Evolutionary conservation across 495 filamentous ascomycete genomes (phyloP).

Genomic region (Terfezia claveryi): DNA sequence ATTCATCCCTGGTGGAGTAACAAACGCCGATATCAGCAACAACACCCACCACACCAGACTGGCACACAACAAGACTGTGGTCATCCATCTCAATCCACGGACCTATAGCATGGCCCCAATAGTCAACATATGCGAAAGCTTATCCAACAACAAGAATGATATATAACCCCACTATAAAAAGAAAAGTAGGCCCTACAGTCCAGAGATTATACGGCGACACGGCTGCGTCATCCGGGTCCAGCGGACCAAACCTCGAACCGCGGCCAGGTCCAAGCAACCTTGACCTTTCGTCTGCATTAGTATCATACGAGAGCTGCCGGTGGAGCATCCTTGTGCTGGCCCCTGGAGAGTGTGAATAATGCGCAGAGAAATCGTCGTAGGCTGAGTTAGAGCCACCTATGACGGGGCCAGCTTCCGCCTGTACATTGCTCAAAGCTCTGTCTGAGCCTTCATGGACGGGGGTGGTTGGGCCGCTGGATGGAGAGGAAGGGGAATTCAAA

Average conservation of each 20-base stretch:
- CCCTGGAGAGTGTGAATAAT: neutral
- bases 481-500: too few species aligned
- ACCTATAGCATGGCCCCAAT: neutral
- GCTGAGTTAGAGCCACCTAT: neutral
- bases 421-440: too few species aligned
- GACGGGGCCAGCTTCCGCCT: too few species aligned
- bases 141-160: neutral
- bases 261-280: neutral
- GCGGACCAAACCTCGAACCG: conserved; percentile 1
- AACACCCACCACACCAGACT: conserved; percentile 82
- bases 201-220: conserved; percentile 93
- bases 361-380: neutral
- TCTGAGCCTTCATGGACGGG: too few species aligned
- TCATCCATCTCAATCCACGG: conserved; percentile 49
- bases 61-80: conserved; percentile 47
- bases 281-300: neutral
- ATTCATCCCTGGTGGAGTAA: conserved; percentile 67
- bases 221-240: conserved; percentile 87
- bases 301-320: neutral
- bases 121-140: too few species aligned
- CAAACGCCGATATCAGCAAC: conserved; percentile 63
- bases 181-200: conserved; percentile 30
- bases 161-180: neutral
- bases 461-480: too few species aligned
- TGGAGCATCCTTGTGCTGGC: neutral